A percentile compares a stretch with the other conserved stretches of the same genome.
These are phyloP conservation scores for Naganishia vaughanmartiniae DNA, from an alignment of 768 basidiomycete genomes.

Conservation along the genomic window DNA sequence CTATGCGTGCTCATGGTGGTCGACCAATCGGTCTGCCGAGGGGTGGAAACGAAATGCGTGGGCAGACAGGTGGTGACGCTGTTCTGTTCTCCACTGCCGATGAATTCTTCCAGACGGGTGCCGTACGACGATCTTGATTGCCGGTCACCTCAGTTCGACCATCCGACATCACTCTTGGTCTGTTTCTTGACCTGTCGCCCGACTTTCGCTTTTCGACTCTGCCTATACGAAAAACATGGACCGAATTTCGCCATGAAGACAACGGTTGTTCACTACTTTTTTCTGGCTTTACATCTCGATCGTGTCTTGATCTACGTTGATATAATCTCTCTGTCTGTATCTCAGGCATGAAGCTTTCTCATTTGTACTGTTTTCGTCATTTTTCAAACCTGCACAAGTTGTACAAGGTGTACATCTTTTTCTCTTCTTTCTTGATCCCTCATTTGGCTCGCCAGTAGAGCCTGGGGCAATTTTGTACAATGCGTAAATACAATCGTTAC, in stretches of 20 bases:
- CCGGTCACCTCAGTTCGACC: neutral
- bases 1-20: conserved; percentile 27
- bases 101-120: conserved; percentile 22
- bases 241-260: neutral
- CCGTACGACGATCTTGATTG: neutral
- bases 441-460: neutral
- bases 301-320: too few species aligned
- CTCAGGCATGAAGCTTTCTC: neutral
- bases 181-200: neutral
- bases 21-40: conserved; percentile 30
- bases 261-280: too few species aligned
- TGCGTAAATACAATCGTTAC: neutral
- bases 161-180: neutral
- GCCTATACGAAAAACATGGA: neutral
- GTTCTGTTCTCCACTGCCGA: conserved; percentile 34
- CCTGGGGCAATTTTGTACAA: neutral
- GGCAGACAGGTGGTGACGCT: conserved; percentile 30
- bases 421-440: neutral
- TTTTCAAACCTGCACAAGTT: neutral
- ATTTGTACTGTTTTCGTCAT: neutral
- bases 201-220: conserved; percentile 18
- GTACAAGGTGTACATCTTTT: conserved; percentile 23
- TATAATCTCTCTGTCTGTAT: neutral
- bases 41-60: conserved; percentile 25
- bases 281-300: too few species aligned